These are phyloP conservation scores for Rubroshorea leprosula DNA, from an alignment of 345 rosid species.

Conservation along the genomic window DNA sequence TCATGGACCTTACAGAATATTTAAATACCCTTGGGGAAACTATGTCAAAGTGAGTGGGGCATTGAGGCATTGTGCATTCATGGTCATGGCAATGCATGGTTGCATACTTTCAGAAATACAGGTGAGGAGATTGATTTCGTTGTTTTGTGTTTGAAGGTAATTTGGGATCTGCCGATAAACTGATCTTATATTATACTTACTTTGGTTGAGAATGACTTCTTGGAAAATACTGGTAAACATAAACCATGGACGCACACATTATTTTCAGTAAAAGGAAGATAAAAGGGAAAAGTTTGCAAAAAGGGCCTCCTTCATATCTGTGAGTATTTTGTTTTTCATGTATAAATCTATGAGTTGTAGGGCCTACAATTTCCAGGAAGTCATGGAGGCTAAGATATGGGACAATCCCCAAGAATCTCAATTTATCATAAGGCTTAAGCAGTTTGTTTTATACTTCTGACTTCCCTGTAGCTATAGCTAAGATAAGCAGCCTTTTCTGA, in stretches of 20 bases:
- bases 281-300: no score
- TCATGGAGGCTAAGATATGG: background rate
- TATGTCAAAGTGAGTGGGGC: conserved; percentile 81
- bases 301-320: no score
- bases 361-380: background rate
- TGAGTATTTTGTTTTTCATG: no score
- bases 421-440: background rate
- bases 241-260: no score
- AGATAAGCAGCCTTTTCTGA: background rate
- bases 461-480: background rate
- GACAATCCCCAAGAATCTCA: background rate
- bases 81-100: conserved; percentile 97
- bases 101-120: conserved; percentile 88
- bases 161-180: no score
- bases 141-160: background rate
- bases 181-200: no score
- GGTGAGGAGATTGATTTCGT: conserved; percentile 30
- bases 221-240: no score
- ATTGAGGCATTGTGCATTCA: conserved; percentile 82
- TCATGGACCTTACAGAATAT: conserved; percentile 70
- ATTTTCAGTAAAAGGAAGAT: no score
- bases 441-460: background rate
- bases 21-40: conserved; percentile 72
- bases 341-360: no score
- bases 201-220: no score